phyloP scores from a whole-genome alignment of 768 basidiomycete genomes.

The Lepiota venenata region DNA sequence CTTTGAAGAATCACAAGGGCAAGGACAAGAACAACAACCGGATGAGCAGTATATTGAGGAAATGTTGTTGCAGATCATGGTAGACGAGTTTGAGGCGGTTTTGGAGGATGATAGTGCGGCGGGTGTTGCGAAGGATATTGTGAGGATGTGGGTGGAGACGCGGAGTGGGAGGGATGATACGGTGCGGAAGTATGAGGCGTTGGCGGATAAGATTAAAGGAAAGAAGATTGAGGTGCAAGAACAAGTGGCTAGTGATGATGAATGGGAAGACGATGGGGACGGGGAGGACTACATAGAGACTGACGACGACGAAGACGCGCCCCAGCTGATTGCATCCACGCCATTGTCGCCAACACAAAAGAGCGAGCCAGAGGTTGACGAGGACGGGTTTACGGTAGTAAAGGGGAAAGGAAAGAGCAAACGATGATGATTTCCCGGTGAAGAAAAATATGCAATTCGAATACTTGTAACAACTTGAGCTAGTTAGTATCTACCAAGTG shows the following conservation, averaged over 20 bases:
- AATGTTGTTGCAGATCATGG: conserved; percentile 76
- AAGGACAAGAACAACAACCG: conserved; percentile 36
- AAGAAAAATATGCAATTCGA: no score
- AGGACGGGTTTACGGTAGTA: conserved; percentile 90
- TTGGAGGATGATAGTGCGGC: conserved; percentile 86
- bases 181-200: conserved; percentile 59
- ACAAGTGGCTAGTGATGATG: conserved; percentile 40
- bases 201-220: conserved; percentile 55
- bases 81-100: conserved; percentile 81
- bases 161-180: conserved; percentile 40
- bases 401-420: conserved; percentile 55
- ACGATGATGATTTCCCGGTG: no score
- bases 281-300: conserved; percentile 32
- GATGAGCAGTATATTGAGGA: conserved; percentile 82
- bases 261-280: conserved; percentile 38
- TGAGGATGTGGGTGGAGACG: conserved; percentile 62
- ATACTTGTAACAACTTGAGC: no score
- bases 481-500: no score
- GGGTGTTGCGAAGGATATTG: conserved; percentile 67
- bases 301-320: conserved; percentile 27
- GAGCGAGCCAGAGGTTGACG: conserved; percentile 75
- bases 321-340: conserved; percentile 46
- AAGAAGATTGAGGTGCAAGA: conserved; percentile 52
- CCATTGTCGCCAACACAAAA: conserved; percentile 24
- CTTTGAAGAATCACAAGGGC: conserved; percentile 55